Conservation (phyloP, 257 asterid species). For the Solanum neorickii region DNA sequence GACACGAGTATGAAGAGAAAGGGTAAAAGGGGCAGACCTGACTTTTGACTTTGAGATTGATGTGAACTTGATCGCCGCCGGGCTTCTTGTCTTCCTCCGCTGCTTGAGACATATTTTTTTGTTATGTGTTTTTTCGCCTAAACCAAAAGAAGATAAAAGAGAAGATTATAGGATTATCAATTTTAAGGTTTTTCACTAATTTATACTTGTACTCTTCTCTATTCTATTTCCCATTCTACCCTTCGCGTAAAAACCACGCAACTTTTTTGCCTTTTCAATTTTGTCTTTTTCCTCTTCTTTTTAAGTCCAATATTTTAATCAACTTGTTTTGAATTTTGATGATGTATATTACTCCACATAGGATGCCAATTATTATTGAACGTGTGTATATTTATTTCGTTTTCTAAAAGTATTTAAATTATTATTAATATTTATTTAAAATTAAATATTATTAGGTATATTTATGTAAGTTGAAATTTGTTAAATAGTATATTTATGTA, state of each 20-base stretch:
- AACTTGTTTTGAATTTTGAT: too few relatives aligned
- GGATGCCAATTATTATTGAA: too few relatives aligned
- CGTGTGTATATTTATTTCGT: too few relatives aligned
- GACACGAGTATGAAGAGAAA: neutral
- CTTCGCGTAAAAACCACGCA: neutral
- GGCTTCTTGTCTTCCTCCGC: conserved; percentile 35
- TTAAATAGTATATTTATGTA: too few relatives aligned
- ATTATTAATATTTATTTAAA: too few relatives aligned
- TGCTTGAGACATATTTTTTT: conserved; percentile 14
- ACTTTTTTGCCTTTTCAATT: neutral
- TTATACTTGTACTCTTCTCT: neutral
- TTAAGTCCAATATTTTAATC: too few relatives aligned
- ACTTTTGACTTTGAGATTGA: conserved; percentile 35
- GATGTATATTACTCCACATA: too few relatives aligned
- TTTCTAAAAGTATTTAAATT: too few relatives aligned
- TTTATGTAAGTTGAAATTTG: too few relatives aligned
- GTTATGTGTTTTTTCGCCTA: neutral
- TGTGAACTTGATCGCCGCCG: conserved; percentile 24
- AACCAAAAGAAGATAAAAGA: neutral
- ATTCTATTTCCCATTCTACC: neutral
- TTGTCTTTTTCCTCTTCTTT: neutral
- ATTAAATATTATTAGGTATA: too few relatives aligned
- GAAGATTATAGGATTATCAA: too few relatives aligned
- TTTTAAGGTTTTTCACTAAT: neutral
- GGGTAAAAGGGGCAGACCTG: conserved; percentile 5